A percentile compares a stretch with the other conserved stretches of the same genome.
These are phyloP conservation scores for Mycotypha africana DNA, from an alignment of 371 early-diverging fungal species.

Conservation along the genomic window DNA sequence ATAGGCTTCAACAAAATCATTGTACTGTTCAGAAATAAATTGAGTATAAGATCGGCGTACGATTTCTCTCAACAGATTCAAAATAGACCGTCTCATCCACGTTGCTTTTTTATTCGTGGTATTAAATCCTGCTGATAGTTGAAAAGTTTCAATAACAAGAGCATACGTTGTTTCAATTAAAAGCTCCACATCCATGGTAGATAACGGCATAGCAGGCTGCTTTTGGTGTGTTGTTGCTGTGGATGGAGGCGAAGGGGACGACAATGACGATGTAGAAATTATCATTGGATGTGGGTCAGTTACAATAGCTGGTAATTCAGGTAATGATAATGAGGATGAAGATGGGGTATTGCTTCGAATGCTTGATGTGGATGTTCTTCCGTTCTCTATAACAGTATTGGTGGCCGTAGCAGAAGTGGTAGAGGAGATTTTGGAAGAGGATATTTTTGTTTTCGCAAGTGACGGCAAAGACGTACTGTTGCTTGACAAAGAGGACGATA, in stretches of 20 bases:
- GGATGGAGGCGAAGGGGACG: too few relatives aligned
- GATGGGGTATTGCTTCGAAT: too few relatives aligned
- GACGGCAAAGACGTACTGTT: not conserved
- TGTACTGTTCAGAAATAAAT: conserved; percentile 31
- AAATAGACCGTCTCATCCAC: conserved; percentile 38
- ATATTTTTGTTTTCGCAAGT: too few relatives aligned
- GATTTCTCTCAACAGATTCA: conserved; percentile 35
- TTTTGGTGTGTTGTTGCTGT: too few relatives aligned
- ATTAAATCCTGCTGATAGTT: conserved; percentile 20
- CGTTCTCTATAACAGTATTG: too few relatives aligned
- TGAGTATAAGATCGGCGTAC: conserved; percentile 38
- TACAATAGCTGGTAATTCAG: too few relatives aligned
- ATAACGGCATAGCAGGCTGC: not conserved
- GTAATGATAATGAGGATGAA: too few relatives aligned
- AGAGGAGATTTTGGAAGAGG: too few relatives aligned
- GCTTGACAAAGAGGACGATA: conserved; percentile 4
- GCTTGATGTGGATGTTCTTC: too few relatives aligned
- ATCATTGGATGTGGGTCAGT: too few relatives aligned
- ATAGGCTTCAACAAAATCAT: conserved; percentile 25
- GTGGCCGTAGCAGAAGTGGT: too few relatives aligned
- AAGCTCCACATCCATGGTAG: conserved; percentile 33
- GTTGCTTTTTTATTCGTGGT: conserved; percentile 15
- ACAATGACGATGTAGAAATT: too few relatives aligned
- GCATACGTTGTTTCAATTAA: conserved; percentile 42
- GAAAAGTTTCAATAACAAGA: conserved; percentile 32